Conservation (phyloP, 257 asterid genomes). For the Lavandula angustifolia region DNA sequence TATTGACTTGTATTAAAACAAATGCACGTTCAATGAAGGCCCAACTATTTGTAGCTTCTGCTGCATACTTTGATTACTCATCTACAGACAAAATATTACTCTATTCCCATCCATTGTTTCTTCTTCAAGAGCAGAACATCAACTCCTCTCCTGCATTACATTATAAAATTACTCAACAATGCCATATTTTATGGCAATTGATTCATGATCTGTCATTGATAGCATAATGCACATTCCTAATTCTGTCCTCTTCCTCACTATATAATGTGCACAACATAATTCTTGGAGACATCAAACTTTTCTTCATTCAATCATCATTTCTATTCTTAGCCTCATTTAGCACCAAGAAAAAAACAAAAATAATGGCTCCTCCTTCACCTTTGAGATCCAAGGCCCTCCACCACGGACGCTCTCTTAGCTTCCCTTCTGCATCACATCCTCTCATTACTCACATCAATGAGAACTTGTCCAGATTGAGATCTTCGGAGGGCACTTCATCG, state of each 20-base stretch:
- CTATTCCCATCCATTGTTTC: background rate
- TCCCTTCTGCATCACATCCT: constrained; percentile 38
- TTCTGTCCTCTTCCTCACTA: constrained; percentile 14
- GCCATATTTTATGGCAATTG: background rate
- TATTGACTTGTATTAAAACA: background rate
- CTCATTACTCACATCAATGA: constrained; percentile 36
- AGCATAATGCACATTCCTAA: constrained; percentile 23
- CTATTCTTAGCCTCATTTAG: background rate
- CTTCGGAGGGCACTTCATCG: constrained; percentile 30
- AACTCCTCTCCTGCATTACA: background rate
- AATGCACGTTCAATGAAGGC: background rate
- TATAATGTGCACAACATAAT: background rate
- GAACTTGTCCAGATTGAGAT: constrained; percentile 26
- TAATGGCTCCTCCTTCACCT: constrained; percentile 37
- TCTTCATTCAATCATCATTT: background rate
- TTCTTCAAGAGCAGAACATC: background rate
- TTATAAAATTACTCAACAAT: background rate
- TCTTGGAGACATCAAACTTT: constrained; percentile 19
- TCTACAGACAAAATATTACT: background rate
- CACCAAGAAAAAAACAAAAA: background rate
- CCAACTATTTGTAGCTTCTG: background rate
- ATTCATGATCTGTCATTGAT: background rate
- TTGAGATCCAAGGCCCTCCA: constrained; percentile 35
- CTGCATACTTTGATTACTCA: background rate
- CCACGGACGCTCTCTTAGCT: constrained; percentile 45